Conservation (phyloP, 2,329 filamentous ascomycete genomes). For the Decorospora gaudefroyi region DNA sequence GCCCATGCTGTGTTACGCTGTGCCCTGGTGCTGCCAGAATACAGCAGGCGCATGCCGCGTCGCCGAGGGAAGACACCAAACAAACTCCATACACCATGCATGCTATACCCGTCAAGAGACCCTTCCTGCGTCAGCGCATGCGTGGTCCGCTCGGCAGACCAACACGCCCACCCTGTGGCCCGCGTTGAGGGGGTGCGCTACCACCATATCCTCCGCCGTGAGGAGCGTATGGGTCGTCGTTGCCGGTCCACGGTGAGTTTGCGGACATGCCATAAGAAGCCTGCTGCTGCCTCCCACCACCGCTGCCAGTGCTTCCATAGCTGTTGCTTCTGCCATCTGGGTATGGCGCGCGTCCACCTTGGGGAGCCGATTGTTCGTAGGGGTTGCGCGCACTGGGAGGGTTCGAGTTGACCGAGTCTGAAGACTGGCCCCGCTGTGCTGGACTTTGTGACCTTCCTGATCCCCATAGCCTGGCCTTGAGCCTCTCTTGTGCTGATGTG, state of each 20-base stretch:
- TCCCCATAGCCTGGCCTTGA: constrained; percentile 81
- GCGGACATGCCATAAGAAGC: constrained; percentile 35
- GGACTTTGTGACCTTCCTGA: constrained; percentile 64
- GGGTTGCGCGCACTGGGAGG: constrained; percentile 27
- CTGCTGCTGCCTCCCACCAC: constrained; percentile 39
- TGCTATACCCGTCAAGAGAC: constrained; percentile 14
- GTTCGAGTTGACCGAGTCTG: constrained; percentile 23
- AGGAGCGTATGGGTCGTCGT: constrained; percentile 41
- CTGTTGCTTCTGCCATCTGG: constrained; percentile 42
- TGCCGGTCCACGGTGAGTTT: constrained; percentile 42
- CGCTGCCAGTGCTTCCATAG: constrained; percentile 32
- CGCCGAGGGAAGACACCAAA: constrained; percentile 10
- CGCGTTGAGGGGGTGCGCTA: constrained; percentile 31
- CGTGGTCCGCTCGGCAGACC: constrained; percentile 48
- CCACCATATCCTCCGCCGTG: constrained; percentile 29
- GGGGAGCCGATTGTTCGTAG: constrained; percentile 31
- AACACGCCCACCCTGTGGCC: constrained; percentile 38
- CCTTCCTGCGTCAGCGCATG: constrained; percentile 36
- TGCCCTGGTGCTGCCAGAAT: constrained; percentile 5
- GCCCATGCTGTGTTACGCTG: constrained; percentile 9
- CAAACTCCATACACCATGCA: constrained; percentile 29
- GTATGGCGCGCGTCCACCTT: constrained; percentile 34
- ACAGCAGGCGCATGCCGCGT: constrained; percentile 1
- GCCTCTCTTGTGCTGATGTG: constrained; percentile 74
- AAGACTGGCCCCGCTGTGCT: constrained; percentile 39